These are phyloP conservation scores for Manihot esculenta DNA, from an alignment of 441 rosid species.

Conservation along the genomic window DNA sequence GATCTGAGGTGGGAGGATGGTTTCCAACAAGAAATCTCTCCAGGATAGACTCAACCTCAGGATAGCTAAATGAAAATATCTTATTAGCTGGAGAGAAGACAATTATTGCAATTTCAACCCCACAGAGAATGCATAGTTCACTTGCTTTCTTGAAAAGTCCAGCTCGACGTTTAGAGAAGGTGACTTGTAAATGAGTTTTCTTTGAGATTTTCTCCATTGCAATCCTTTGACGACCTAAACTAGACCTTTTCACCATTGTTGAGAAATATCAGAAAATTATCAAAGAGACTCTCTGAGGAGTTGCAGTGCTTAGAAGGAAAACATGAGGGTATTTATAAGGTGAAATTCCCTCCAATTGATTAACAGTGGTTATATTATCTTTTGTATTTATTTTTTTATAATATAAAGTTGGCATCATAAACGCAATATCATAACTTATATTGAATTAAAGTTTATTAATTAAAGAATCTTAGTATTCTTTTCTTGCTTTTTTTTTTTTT, in stretches of 20 bases:
- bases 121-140: conserved; percentile 51
- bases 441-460: too few species aligned
- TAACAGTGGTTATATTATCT: too few species aligned
- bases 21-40: conserved; percentile 31
- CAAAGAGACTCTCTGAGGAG: too few species aligned
- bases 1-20: conserved; percentile 1
- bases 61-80: conserved; percentile 48
- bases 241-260: conserved; percentile 28
- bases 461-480: too few species aligned
- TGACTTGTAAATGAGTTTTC: conserved; percentile 46
- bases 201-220: conserved; percentile 36
- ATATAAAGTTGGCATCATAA: too few species aligned
- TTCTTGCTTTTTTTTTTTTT: too few species aligned
- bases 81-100: conserved; percentile 46
- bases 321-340: too few species aligned
- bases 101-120: conserved; percentile 39
- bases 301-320: too few species aligned
- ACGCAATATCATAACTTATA: too few species aligned
- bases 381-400: too few species aligned
- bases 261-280: too few species aligned
- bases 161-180: conserved; percentile 52
- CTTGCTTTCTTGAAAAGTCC: conserved; percentile 58
- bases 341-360: too few species aligned
- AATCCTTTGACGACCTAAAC: conserved; percentile 46
- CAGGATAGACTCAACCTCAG: conserved; percentile 37